Conservation (phyloP, 805 yeast species). For the Wickerhamomyces hampshirensis region DNA sequence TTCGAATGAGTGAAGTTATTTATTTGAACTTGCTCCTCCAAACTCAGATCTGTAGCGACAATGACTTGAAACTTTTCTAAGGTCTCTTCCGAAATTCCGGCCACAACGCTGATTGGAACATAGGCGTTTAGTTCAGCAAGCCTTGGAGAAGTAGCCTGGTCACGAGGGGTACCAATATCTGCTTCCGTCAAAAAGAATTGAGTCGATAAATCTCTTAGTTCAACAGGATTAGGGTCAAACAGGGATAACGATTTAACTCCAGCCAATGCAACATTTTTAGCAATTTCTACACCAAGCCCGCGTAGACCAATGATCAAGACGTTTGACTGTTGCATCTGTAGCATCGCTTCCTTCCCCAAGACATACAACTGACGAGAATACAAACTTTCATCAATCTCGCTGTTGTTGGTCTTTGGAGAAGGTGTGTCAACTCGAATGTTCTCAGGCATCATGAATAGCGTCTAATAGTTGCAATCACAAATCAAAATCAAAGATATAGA, state of each 20-base stretch:
- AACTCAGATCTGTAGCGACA: conserved; percentile 72
- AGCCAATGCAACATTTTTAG: conserved; percentile 93
- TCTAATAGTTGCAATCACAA: background rate
- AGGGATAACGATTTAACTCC: conserved; percentile 91
- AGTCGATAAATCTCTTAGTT: conserved; percentile 71
- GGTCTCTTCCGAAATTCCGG: conserved; percentile 47
- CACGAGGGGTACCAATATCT: conserved; percentile 80
- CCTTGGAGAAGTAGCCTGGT: conserved; percentile 57
- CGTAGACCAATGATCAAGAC: conserved; percentile 87
- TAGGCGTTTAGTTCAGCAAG: conserved; percentile 83
- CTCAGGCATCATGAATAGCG: conserved; percentile 27
- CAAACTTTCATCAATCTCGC: conserved; percentile 82
- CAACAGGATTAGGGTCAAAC: conserved; percentile 72
- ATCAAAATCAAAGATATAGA: background rate
- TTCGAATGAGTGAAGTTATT: conserved; percentile 70
- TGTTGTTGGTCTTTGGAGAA: conserved; percentile 22
- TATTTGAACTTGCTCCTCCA: conserved; percentile 72
- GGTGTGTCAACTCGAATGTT: conserved; percentile 41
- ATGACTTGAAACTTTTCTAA: conserved; percentile 66
- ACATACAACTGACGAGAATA: conserved; percentile 97
- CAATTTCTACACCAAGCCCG: conserved; percentile 94
- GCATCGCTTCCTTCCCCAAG: conserved; percentile 96
- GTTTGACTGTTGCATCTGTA: conserved; percentile 89
- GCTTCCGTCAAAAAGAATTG: conserved; percentile 74
- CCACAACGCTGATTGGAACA: conserved; percentile 74